phyloP scores from a whole-genome alignment of 2,329 filamentous ascomycete species.

The Hypoxylon sp. region DNA sequence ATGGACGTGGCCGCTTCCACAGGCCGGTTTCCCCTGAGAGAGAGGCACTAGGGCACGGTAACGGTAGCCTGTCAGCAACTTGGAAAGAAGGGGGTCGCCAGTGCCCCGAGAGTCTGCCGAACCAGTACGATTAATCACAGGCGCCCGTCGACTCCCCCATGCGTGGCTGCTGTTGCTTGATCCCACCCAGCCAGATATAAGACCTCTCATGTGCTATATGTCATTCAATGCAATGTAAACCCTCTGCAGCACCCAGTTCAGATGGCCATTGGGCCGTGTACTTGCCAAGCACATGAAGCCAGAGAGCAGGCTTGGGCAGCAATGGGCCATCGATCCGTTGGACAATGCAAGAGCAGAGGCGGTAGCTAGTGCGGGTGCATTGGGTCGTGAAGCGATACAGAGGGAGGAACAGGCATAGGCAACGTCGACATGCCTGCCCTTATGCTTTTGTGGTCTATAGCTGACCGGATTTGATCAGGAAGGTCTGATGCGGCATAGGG shows the following conservation, averaged over 20 bases:
- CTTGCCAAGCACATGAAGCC: constrained; percentile 30
- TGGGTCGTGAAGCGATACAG: constrained; percentile 25
- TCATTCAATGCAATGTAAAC: constrained; percentile 38
- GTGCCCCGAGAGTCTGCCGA: constrained; percentile 33
- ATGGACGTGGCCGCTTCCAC: constrained; percentile 33
- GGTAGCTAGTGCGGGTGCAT: constrained; percentile 35
- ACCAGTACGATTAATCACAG: constrained; percentile 33
- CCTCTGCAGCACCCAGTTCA: constrained; percentile 31
- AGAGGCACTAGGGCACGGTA: constrained; percentile 28
- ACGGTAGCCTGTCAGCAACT: constrained; percentile 30
- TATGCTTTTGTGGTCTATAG: constrained; percentile 35
- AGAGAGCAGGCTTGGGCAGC: constrained; percentile 37
- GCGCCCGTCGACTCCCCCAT: constrained; percentile 36
- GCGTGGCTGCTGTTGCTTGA: constrained; percentile 42
- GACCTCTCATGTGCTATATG: constrained; percentile 38
- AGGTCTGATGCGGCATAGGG: constrained; percentile 35
- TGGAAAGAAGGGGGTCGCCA: constrained; percentile 30
- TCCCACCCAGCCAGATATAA: constrained; percentile 43
- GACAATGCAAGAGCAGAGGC: constrained; percentile 32
- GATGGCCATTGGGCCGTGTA: constrained; percentile 33
- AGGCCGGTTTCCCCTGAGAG: constrained; percentile 25
- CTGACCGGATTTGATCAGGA: constrained; percentile 34
- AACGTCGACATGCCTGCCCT: constrained; percentile 29
- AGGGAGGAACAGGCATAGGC: constrained; percentile 26
- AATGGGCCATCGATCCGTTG: constrained; percentile 31